A percentile compares a stretch with the other conserved stretches of the same genome.
phyloP scores from a whole-genome alignment of 2,329 filamentous ascomycete species.

The Monilinia polystroma region DNA sequence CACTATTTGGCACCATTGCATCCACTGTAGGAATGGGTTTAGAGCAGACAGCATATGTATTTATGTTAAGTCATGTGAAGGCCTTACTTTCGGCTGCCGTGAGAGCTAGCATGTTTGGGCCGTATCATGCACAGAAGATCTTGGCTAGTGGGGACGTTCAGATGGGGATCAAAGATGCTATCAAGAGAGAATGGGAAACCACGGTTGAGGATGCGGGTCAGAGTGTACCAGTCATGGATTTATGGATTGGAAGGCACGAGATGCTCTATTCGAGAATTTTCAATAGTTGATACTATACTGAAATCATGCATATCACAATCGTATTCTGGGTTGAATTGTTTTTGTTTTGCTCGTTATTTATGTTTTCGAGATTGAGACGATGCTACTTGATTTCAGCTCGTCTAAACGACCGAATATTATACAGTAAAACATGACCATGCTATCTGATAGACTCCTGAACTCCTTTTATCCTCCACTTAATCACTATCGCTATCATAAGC shows the following conservation, averaged over 20 bases:
- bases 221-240: slow-evolving; percentile 72
- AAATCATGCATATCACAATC: not conserved
- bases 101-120: slow-evolving; percentile 73
- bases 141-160: slow-evolving; percentile 62
- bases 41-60: slow-evolving; percentile 69
- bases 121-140: slow-evolving; percentile 74
- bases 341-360: not conserved
- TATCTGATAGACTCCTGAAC: slow-evolving; percentile 25
- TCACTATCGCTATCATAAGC: slow-evolving; percentile 91
- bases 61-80: slow-evolving; percentile 73
- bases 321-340: not conserved
- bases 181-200: slow-evolving; percentile 60
- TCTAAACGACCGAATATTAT: slow-evolving; percentile 11
- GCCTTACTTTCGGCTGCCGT: slow-evolving; percentile 75
- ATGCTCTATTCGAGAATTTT: slow-evolving; percentile 82
- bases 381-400: not conserved
- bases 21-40: slow-evolving; percentile 58
- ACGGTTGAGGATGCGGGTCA: slow-evolving; percentile 68
- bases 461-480: slow-evolving; percentile 28
- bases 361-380: not conserved
- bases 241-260: slow-evolving; percentile 83
- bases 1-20: slow-evolving; percentile 67
- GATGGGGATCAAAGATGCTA: slow-evolving; percentile 54
- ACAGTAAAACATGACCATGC: slow-evolving; percentile 2
- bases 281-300: slow-evolving; percentile 59